These are phyloP conservation scores for Kuraishia borneana DNA, from an alignment of 805 yeast species.

Conservation along the genomic window DNA sequence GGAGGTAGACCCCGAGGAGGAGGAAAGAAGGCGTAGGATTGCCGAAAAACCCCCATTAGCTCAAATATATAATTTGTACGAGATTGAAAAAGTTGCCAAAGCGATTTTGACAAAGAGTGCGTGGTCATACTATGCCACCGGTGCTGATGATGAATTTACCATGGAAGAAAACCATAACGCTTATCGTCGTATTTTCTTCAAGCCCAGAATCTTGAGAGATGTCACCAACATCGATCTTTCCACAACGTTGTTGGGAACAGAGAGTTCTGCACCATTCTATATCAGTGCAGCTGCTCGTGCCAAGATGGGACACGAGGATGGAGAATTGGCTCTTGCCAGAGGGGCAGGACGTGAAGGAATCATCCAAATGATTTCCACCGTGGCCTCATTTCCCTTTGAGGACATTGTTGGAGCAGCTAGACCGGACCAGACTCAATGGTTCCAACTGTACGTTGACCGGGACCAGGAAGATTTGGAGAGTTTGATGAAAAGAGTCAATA, in stretches of 20 bases:
- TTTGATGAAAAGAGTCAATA: conserved; percentile 20
- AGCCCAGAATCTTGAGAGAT: conserved; percentile 29
- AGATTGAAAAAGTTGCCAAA: conserved; percentile 35
- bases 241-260: conserved; percentile 27
- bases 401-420: conserved; percentile 27
- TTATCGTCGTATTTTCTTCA: conserved; percentile 27
- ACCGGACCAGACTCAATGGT: conserved; percentile 28
- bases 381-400: conserved; percentile 31
- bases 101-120: conserved; percentile 28
- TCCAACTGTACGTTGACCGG: conserved; percentile 25
- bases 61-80: conserved; percentile 29
- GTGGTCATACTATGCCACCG: conserved; percentile 35
- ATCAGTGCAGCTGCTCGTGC: conserved; percentile 34
- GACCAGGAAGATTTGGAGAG: conserved; percentile 17
- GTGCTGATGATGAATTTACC: conserved; percentile 34
- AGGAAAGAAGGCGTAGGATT: conserved; percentile 10
- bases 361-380: conserved; percentile 35
- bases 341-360: conserved; percentile 23
- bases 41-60: conserved; percentile 24
- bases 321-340: conserved; percentile 28
- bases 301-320: conserved; percentile 30
- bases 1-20: conserved; percentile 4
- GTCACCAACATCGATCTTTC: conserved; percentile 23
- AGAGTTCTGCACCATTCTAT: conserved; percentile 27
- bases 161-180: conserved; percentile 31